Base-by-base conservation (phyloP, 2,329 filamentous ascomycete species). In the Paecilomyces fulvus region DNA sequence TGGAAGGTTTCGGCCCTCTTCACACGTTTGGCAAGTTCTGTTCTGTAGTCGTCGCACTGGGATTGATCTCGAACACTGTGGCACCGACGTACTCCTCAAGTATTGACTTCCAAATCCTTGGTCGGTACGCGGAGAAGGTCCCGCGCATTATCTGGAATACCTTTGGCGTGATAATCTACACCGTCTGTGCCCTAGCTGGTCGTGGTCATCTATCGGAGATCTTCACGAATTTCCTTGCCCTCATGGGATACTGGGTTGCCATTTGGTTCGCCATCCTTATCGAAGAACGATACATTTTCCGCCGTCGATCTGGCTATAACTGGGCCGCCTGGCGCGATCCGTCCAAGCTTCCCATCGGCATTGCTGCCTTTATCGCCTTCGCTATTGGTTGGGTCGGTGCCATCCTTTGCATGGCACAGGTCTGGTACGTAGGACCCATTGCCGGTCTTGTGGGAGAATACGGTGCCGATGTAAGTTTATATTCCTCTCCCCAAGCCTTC, bases 191-290 rank as follows among this genome's bases (percentile, higher is more conserved):
- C 0, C 75, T 87, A 14, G 85, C 79, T 0, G 85, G 86, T 0
- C 79, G 84, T 12, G 76, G 79, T 23, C 71, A 84, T 61, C 76
- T 89, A 1, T 80, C 83, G 0, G 77, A 77, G 25, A 86, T 88
- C 57, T 87, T 88, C 66, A 83, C 82, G 10, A 88, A 88, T 65
- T 87, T 88, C 67, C 75, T 88, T 4, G 83, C 84, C 0, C 71
- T 88, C 21, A 88, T 88, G 82, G 86, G 85, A 1, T 88, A 88
- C 69, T 88, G 84, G 84, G 78, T 86, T 14, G 79, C 79, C 12
- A 82, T 87, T 49, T 86, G 83, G 82, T 77, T 87, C 20, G 79
- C 80, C 1, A 85, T 88, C 51, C 74, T 82, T 1, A 68, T 75
- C 12, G 72, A 76, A 58, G 86, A 89, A 64, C 80, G 85, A 52